These are phyloP conservation scores for Camillea tinctor DNA, from an alignment of 2,329 filamentous ascomycete genomes.

Conservation along the genomic window DNA sequence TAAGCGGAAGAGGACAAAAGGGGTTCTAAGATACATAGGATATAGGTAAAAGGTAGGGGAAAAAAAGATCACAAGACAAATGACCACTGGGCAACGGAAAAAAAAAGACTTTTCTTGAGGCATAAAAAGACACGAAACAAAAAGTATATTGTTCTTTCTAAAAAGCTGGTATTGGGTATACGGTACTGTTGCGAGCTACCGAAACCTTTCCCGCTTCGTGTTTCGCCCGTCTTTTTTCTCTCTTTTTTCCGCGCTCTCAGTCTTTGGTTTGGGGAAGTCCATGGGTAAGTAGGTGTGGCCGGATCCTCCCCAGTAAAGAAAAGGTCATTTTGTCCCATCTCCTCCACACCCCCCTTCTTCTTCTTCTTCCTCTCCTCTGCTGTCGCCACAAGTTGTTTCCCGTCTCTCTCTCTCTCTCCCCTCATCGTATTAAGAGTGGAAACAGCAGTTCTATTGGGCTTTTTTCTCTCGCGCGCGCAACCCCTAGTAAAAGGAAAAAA, in stretches of 20 bases:
- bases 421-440: no score
- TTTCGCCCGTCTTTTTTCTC: neutral
- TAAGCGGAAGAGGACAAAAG: no score
- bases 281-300: no score
- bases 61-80: neutral
- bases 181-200: conserved; percentile 15
- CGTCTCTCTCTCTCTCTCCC: no score
- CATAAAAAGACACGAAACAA: neutral
- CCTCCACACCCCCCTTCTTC: neutral
- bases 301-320: no score
- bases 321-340: neutral
- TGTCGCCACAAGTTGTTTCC: neutral
- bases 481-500: neutral
- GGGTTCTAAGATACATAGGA: no score
- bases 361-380: neutral
- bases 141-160: neutral
- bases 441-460: no score
- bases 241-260: no score
- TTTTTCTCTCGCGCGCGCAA: no score
- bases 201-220: conserved; percentile 9
- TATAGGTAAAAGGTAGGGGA: neutral
- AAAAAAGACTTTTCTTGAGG: no score
- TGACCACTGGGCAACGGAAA: neutral
- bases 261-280: no score
- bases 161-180: neutral